Base-by-base conservation (phyloP, 352 stramenopile species). In the Pythium phragmiticola region DNA sequence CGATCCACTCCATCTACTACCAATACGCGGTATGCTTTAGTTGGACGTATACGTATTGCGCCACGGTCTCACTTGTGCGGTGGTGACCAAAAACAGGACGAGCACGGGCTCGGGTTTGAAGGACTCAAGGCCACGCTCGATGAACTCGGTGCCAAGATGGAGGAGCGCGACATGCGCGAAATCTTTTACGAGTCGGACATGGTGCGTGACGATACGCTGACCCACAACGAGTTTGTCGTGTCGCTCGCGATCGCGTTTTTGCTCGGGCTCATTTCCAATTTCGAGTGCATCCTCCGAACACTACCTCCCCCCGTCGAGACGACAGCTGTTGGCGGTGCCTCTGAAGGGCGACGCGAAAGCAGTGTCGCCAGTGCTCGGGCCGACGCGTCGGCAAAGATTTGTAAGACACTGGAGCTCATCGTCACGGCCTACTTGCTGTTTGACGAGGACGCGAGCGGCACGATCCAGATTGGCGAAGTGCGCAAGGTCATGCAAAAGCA, bases 181-280 rank as follows among this genome's bases (percentile, higher is more conserved):
- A 87, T 94, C 61, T 94, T 94, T 63, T 90, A 93, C 65, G 87
- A 94, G 69, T 90, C 85, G n/a, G 87, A 96, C 73, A 89, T 96
- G 76, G 84, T 91, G 63, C 81, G 85, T 42, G 85, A 96, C 74
- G 90, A 92, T 59, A 79, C 77, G 28, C 58, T 96, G 48, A 93
- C 81, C 51, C 82, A 90, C 50, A 94, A 94, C 55, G 87, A 96
- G 56, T 95, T 96, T 61, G 64, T 95, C 23, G 72, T 94, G 8
- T 95, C 82, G 42, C 76, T 96, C 30, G 86, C 88, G 16, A 90
- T 96, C 56, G 82, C 82, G 19, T 87, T 94, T 52, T 72, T 96
- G 37, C 71, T 96, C 21, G 86, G 82, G 0, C 64, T 93, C 33
- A 93, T 96, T 65, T 82, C 74, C 8, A 90, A 79, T 56, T 88